Evolutionary conservation across 2,329 filamentous ascomycete genomes (phyloP).

Genomic region (Fusarium irregulare): DNA sequence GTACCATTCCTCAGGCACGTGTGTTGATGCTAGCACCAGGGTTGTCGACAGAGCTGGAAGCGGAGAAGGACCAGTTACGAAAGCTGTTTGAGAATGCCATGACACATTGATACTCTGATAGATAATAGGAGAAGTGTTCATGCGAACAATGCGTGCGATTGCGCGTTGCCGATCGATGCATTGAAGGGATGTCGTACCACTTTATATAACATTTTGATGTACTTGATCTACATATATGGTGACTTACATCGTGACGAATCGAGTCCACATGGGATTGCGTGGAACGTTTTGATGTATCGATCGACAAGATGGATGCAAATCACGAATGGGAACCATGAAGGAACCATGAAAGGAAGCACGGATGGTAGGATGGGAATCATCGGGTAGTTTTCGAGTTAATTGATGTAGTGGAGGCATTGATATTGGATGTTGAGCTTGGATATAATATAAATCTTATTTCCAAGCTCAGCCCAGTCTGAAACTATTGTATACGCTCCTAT

Average conservation of each 20-base stretch:
- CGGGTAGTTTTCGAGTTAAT: slow-evolving; percentile 2
- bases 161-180: slow-evolving; percentile 29
- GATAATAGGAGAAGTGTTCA: slow-evolving; percentile 12
- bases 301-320: not conserved
- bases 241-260: slow-evolving; percentile 3
- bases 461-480: not conserved
- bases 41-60: slow-evolving; percentile 74
- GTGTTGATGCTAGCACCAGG: slow-evolving; percentile 93
- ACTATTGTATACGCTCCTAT: slow-evolving; percentile 1
- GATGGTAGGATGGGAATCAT: not conserved
- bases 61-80: slow-evolving; percentile 78
- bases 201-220: slow-evolving; percentile 18
- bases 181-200: slow-evolving; percentile 7
- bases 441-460: slow-evolving; percentile 5
- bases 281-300: slow-evolving; percentile 11
- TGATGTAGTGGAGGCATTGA: not conserved
- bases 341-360: not conserved
- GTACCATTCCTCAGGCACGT: slow-evolving; percentile 89
- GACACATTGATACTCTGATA: slow-evolving; percentile 47
- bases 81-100: slow-evolving; percentile 73
- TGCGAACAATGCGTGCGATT: slow-evolving; percentile 30
- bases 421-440: not conserved
- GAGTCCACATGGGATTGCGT: slow-evolving; percentile 11
- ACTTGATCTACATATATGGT: slow-evolving; percentile 15
- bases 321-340: not conserved